phyloP scores from a whole-genome alignment of 371 early-diverging fungal genomes.

The Mortierella polycephala region DNA sequence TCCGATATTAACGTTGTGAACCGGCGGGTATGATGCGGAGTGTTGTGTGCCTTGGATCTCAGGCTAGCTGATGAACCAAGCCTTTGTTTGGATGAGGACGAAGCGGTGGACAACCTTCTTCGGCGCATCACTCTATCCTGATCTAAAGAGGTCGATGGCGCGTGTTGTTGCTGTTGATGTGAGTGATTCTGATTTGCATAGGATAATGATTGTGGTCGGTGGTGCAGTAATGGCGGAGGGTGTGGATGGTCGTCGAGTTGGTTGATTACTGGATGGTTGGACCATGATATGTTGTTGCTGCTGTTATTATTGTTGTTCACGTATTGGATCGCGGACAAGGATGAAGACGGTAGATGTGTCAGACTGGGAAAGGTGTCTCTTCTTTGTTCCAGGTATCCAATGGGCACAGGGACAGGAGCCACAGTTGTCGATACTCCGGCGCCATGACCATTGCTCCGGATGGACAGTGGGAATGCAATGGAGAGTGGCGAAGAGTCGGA shows the following conservation, averaged over 20 bases:
- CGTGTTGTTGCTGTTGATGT: constrained; percentile 10
- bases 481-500: constrained; percentile 24
- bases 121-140: constrained; percentile 23
- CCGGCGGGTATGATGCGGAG: constrained; percentile 61
- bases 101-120: constrained; percentile 29
- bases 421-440: background rate
- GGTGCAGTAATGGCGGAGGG: constrained; percentile 4
- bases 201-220: constrained; percentile 18
- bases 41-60: constrained; percentile 36
- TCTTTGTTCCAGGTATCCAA: constrained; percentile 23
- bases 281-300: background rate
- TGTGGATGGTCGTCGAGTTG: constrained; percentile 17
- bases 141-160: constrained; percentile 5
- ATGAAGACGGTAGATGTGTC: constrained; percentile 16
- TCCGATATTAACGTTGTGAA: constrained; percentile 64
- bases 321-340: constrained; percentile 2
- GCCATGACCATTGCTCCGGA: constrained; percentile 2
- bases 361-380: constrained; percentile 19
- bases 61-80: constrained; percentile 15
- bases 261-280: background rate
- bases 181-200: constrained; percentile 19
- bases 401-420: constrained; percentile 9
- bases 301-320: constrained; percentile 1
- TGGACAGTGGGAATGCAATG: constrained; percentile 21
- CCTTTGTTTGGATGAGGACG: constrained; percentile 21